These are phyloP conservation scores for Phytophthora citricola DNA, from an alignment of 352 stramenopile species.

Conservation along the genomic window DNA sequence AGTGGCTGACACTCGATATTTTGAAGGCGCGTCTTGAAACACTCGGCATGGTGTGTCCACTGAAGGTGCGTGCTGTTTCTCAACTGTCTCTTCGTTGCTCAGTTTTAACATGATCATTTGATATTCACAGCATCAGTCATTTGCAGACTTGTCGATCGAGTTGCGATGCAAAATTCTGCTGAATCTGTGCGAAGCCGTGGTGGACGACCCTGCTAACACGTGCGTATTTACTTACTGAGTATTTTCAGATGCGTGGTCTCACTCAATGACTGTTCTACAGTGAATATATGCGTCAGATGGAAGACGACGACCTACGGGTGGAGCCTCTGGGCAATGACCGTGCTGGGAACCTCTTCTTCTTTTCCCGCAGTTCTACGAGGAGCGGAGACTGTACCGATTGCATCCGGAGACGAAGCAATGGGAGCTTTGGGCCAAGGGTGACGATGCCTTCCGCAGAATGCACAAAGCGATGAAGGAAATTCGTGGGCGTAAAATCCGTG, in stretches of 20 bases:
- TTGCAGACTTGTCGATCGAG: conserved; percentile 70
- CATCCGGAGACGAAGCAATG: conserved; percentile 56
- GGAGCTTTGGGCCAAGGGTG: conserved; percentile 82
- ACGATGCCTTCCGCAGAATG: conserved; percentile 66
- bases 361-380: conserved; percentile 90
- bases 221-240: conserved; percentile 31
- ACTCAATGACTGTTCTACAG: conserved; percentile 18
- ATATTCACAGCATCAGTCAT: conserved; percentile 71
- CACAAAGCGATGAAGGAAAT: conserved; percentile 64
- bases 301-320: conserved; percentile 84
- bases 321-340: conserved; percentile 80
- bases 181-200: conserved; percentile 82
- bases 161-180: conserved; percentile 84
- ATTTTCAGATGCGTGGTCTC: background rate
- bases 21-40: conserved; percentile 60
- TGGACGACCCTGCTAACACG: conserved; percentile 83
- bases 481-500: conserved; percentile 67
- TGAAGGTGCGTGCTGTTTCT: conserved; percentile 44
- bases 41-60: conserved; percentile 57
- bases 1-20: conserved; percentile 76
- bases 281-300: conserved; percentile 87
- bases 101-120: conserved; percentile 8
- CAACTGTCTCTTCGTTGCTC: too few relatives aligned
- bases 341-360: conserved; percentile 80
- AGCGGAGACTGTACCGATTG: conserved; percentile 79